phyloP scores from a whole-genome alignment of 495 filamentous ascomycete species.

The Hypoxylon lienhwacheense region DNA sequence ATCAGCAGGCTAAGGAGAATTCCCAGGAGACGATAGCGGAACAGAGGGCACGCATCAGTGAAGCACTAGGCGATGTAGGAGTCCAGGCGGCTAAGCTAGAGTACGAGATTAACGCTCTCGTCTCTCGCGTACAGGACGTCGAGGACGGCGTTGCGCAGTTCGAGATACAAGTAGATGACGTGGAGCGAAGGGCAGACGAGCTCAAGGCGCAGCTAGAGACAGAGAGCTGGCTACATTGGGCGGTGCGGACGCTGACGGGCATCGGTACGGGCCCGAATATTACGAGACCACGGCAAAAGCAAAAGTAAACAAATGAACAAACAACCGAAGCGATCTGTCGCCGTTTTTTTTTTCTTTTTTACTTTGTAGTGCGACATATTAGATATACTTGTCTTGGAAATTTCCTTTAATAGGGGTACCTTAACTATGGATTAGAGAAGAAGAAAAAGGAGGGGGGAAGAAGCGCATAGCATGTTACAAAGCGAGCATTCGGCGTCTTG shows the following conservation, averaged over 20 bases:
- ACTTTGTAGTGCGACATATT: background rate
- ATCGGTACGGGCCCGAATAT: conserved; percentile 62
- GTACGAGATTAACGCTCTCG: conserved; percentile 83
- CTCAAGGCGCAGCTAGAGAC: conserved; percentile 66
- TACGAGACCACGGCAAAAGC: conserved; percentile 34
- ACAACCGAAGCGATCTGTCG: conserved; percentile 1
- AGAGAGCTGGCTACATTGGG: conserved; percentile 64
- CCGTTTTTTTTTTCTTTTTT: background rate
- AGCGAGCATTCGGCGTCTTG: conserved; percentile 32
- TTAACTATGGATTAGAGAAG: background rate
- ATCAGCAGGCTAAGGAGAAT: conserved; percentile 63
- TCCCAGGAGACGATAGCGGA: conserved; percentile 67
- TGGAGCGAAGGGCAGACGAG: conserved; percentile 74
- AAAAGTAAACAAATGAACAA: background rate
- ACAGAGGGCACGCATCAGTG: conserved; percentile 67
- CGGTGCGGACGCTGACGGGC: conserved; percentile 59
- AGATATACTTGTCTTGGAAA: conserved; percentile 4
- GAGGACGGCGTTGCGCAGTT: conserved; percentile 82
- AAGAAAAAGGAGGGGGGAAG: conserved; percentile 6
- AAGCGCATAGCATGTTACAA: conserved; percentile 28
- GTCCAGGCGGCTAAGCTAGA: conserved; percentile 84
- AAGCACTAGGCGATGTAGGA: conserved; percentile 80
- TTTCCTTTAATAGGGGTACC: conserved; percentile 4
- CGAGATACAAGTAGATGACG: conserved; percentile 73
- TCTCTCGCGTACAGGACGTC: conserved; percentile 83